Evolutionary conservation across 495 filamentous ascomycete species (phyloP), one percentile per base, ranked within the genome.

Genomic region (Lichenothelia convexa): DNA sequence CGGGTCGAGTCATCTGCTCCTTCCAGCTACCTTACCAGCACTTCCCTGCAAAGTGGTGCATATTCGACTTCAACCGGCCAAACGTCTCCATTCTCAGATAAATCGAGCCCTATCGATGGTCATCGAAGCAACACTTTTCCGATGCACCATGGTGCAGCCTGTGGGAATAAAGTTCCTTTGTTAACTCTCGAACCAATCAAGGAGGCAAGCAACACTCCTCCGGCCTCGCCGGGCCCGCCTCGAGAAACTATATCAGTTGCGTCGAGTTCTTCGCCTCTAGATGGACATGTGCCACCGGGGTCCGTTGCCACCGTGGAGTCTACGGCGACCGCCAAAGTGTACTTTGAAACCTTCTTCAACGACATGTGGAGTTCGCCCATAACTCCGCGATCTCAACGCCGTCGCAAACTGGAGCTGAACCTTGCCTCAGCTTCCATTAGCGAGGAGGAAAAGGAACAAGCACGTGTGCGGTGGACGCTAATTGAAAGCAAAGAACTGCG

Each of bases 341-440:
- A 71, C 43, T 67, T 95, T 18, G 87, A 95, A 47, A 81, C 74
- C 3, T 66, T 86, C 46, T 93, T 80, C 60, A 73, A 80, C 46
- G 55, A 67, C 5, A 55, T 82, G 9, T 65, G 77, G 27, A 54
- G 59, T 21, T 55, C 56, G 21, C 46, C 61, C 35, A 41, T 58
- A 4, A 70, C 68, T 27, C 57, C 75, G 41, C 73, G 86, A 2
- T 69, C 68, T 6, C 53, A 78, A 39, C 75, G 87, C 3, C 68
- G 71, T 30, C 63, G 65, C 30, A 64, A 77, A 24, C 57, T 93
- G 9, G 80, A 93, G 50, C 53, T 59, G 2, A 60, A 68, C 16
- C 59, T 93, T 4, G 56, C 63, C 21, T 46, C 57, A 5, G 41
- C 56, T n/a, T 56, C 58, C 9, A 40, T 79, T 7, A 61, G 64